phyloP scores from a whole-genome alignment of 2,329 filamentous ascomycete genomes.

The Verticillium nubilum region DNA sequence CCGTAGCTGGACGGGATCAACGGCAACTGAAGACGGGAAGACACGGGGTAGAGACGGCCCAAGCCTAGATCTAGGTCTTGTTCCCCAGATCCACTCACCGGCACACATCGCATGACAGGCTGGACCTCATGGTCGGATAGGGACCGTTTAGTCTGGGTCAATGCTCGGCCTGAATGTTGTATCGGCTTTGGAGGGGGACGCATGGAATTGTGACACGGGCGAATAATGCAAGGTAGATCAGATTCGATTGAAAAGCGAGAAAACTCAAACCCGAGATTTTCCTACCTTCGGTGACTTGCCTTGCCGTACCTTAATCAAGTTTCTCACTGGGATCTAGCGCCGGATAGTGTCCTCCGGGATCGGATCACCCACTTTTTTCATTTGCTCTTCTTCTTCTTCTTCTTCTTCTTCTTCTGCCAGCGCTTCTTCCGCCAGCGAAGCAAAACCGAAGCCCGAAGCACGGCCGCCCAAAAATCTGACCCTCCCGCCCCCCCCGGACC shows the following conservation, averaged over 20 bases:
- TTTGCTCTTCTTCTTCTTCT: too few relatives aligned
- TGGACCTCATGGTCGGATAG: conserved; percentile 22
- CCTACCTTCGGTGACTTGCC: too few relatives aligned
- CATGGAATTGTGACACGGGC: too few relatives aligned
- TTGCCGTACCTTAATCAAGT: too few relatives aligned
- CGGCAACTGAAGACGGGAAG: not conserved
- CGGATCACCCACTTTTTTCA: not conserved
- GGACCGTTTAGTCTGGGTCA: too few relatives aligned
- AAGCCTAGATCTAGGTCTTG: not conserved
- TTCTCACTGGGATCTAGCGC: not conserved
- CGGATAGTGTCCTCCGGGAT: not conserved
- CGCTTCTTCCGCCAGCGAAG: too few relatives aligned
- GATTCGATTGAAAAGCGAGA: too few relatives aligned
- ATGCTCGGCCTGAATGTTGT: too few relatives aligned
- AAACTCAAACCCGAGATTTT: too few relatives aligned
- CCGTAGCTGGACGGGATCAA: not conserved
- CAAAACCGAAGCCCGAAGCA: not conserved
- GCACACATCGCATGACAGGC: conserved; percentile 27
- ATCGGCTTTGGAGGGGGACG: conserved; percentile 2
- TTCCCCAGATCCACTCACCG: conserved; percentile 16
- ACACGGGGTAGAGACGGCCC: not conserved
- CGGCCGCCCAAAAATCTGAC: too few relatives aligned
- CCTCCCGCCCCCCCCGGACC: not conserved
- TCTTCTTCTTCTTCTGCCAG: too few relatives aligned
- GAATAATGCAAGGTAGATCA: too few relatives aligned